Evolutionary conservation across 176 grass and related monocot genomes (phyloP), one percentile per base, ranked within the genome.

Genomic region (Saccharum officinarum): DNA sequence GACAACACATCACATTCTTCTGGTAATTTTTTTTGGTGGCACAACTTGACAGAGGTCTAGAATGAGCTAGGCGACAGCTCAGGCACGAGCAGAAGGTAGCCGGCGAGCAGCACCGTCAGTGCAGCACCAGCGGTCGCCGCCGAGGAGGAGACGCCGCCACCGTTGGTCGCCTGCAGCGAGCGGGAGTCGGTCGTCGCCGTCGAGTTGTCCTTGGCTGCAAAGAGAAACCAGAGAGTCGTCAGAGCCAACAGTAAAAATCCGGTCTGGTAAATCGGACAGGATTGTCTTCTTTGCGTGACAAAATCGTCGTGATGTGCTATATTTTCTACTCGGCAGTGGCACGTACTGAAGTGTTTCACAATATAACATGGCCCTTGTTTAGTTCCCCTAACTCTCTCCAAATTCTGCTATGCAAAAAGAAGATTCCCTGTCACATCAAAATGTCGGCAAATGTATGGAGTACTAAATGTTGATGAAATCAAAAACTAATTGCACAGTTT

Each of bases 141-240:
- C 69, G 85, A 64, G 17, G 50, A 76, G 62, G 64, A 76, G 63
- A 49, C 13, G 70, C 33, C 25, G 76, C 33, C 33, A 0, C 50
- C 76, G 76, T 50, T 87, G 81, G 62, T 23, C 30, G 76, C 76
- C 76, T 84, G 81, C 61, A 80, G 76, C 10, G 49, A 63, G 18
- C 76, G 89, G 1, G 85, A 77, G 62, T 84, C 59, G 62, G 85
- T 25, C 31, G 81, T 57, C 14, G 84, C 16, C 70, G 85, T 69
- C 81, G 89, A 18, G 81, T 87, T 87, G 52, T 71, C 85, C 63
- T 84, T 91, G 23, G 41, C 89, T 91, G 81, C 15, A 1, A 71
- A 33, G 38, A 64, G 14, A 26, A 33, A 60, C 7, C 33, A 26
- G 13, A 3, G 78, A 1, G 4, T 18, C n/a, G 57, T 61, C 36